Evolutionary conservation across 78 protist genomes (phyloP), one percentile per base, ranked within the genome.

Genomic region (Isochrysis galbana): DNA sequence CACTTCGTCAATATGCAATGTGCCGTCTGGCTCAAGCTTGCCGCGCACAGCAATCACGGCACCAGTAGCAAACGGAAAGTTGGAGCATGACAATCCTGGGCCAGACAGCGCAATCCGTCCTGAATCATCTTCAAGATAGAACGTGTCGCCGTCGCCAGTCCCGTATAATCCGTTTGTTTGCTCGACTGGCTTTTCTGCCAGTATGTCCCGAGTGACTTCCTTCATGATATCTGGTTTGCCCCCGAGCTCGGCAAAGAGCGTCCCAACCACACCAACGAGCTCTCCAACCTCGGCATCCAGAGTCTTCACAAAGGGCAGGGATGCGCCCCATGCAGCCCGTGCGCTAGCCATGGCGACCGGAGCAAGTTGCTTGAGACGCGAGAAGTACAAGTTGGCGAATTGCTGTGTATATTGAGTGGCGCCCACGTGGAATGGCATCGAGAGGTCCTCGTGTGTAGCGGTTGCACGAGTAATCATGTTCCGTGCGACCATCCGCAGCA

Each of bases 341-440:
- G 61, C 51, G 29, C 41, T 38, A 5, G 21, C 67, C 0, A 11
- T 22, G 21, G 41, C 51, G 19, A 36, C 1, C 19, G 89, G 74
- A 5, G 45, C 23, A 34, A 90, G 72, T 51, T 1, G 23, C 25
- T 2, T 23, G 47, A 90, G 92, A 19, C 92, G 55, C 29, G 61
- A 5, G n/a, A 72, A 90, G 92, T 90, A 90, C 36, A 90, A 7
- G 70, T 90, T 51, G 45, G 92, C 86, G 87, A 61, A 90, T 70
- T 90, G 92, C 38, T n/a, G 11, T 19, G 80, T 67, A 23, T 4
- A 11, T 29, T 11, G 32, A 23, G 3, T 2, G 32, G 36, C 32
- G 38, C 29, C 32, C 38, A 67, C 36, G 32, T n/a, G 74, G 74
- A 67, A 67, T 23, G 74, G 74, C 4, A 2, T n/a, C 32, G 38